These are phyloP conservation scores for Clavispora santaluciae DNA, from an alignment of 805 yeast species.

Conservation along the genomic window DNA sequence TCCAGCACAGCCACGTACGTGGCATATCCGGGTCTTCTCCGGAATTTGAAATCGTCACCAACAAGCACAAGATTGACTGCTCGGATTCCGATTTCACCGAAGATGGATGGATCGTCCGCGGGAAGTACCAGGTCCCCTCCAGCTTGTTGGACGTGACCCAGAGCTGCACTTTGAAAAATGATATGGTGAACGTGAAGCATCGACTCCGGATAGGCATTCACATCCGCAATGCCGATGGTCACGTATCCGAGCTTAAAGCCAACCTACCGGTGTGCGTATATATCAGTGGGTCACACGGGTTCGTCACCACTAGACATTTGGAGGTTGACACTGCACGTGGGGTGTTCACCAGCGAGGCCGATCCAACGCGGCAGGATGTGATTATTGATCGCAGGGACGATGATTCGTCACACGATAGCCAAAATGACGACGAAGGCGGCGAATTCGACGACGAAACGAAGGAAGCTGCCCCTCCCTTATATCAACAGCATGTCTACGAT, in stretches of 20 bases:
- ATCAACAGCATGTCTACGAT: slow-evolving; percentile 36
- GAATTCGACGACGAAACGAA: slow-evolving; percentile 22
- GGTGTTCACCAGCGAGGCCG: slow-evolving; percentile 17
- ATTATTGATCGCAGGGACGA: slow-evolving; percentile 26
- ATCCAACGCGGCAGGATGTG: slow-evolving; percentile 19
- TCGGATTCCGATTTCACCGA: slow-evolving; percentile 15
- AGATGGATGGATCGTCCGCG: slow-evolving; percentile 46
- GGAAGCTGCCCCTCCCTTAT: slow-evolving; percentile 41
- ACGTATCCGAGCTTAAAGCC: slow-evolving; percentile 47
- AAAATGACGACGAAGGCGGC: slow-evolving; percentile 12
- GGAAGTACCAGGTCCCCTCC: slow-evolving; percentile 37
- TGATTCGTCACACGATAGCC: slow-evolving; percentile 4
- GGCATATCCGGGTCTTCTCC: slow-evolving; percentile 37
- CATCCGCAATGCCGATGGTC: slow-evolving; percentile 46
- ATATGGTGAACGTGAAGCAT: slow-evolving; percentile 43
- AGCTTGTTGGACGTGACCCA: slow-evolving; percentile 39
- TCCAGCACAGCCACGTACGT: slow-evolving; percentile 33
- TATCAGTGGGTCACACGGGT: slow-evolving; percentile 37
- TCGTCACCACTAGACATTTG: slow-evolving; percentile 29
- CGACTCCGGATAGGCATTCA: slow-evolving; percentile 41
- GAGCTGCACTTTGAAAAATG: slow-evolving; percentile 36
- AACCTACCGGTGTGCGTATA: slow-evolving; percentile 45
- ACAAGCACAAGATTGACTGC: slow-evolving; percentile 19
- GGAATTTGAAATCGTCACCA: slow-evolving; percentile 31
- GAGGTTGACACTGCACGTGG: slow-evolving; percentile 27